Conservation (phyloP, 352 stramenopile species). For the Blastocystis sp. region DNA sequence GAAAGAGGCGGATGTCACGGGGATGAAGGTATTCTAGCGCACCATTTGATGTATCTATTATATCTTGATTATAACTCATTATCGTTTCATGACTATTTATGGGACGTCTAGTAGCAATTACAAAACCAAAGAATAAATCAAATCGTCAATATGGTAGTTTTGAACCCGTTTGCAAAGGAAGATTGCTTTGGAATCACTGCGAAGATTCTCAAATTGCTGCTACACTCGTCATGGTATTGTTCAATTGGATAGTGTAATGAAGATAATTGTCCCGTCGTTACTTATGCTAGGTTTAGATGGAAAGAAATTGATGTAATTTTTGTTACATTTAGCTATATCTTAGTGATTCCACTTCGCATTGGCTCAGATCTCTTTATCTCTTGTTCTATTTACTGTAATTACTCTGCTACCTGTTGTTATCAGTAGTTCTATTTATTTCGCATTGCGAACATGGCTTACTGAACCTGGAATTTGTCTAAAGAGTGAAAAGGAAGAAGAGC, state of each 20-base stretch:
- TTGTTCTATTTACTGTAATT: neutral
- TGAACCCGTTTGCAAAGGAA: neutral
- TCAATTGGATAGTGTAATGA: neutral
- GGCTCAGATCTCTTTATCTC: neutral
- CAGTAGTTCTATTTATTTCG: neutral
- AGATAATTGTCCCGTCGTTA: neutral
- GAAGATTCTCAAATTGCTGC: neutral
- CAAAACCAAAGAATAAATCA: neutral
- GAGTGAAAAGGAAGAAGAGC: slow-evolving; percentile 17
- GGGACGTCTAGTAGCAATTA: neutral
- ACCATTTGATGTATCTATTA: too few relatives aligned
- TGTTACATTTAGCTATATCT: too few relatives aligned
- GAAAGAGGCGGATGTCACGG: too few relatives aligned
- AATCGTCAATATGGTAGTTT: neutral
- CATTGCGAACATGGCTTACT: neutral
- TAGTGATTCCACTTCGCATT: neutral
- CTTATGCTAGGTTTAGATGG: neutral
- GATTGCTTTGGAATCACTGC: neutral
- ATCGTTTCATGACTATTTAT: too few relatives aligned
- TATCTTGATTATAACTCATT: too few relatives aligned
- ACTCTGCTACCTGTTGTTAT: neutral
- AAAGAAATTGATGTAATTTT: neutral
- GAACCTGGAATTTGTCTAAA: neutral
- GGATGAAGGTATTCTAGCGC: too few relatives aligned
- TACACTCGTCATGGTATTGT: neutral